These are phyloP conservation scores for Exophiala viscosa DNA, from an alignment of 2,329 filamentous ascomycete genomes.

Conservation along the genomic window DNA sequence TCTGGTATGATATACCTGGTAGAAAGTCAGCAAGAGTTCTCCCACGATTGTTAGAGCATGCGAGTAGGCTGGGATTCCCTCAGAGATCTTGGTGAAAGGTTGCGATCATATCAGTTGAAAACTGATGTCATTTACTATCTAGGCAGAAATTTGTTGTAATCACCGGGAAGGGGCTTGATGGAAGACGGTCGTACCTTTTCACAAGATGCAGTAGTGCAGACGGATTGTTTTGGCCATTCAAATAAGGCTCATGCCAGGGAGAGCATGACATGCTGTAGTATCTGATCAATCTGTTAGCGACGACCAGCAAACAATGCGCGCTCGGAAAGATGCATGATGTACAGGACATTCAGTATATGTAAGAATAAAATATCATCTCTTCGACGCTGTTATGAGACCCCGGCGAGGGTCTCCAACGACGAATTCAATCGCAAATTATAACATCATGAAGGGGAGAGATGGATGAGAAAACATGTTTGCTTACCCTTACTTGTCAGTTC, in stretches of 20 bases:
- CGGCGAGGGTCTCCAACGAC: slow-evolving; percentile 81
- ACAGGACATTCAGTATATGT: slow-evolving; percentile 82
- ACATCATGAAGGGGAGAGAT: slow-evolving; percentile 64
- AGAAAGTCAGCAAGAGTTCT: slow-evolving; percentile 9
- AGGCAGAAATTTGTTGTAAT: slow-evolving; percentile 61
- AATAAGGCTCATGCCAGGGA: not conserved
- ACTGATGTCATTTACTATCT: slow-evolving; percentile 61
- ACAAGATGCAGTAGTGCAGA: not conserved
- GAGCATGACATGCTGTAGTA: not conserved
- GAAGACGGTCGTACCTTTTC: slow-evolving; percentile 3
- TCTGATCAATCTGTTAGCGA: slow-evolving; percentile 5
- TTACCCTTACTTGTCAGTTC: slow-evolving; percentile 22
- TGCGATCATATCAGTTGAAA: slow-evolving; percentile 53
- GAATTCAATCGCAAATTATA: slow-evolving; percentile 99
- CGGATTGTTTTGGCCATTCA: not conserved
- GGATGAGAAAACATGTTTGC: slow-evolving; percentile 11
- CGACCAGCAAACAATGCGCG: not conserved
- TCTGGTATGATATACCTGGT: slow-evolving; percentile 5
- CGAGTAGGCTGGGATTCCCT: slow-evolving; percentile 39
- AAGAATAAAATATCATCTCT: slow-evolving; percentile 91
- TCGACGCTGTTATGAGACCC: slow-evolving; percentile 74
- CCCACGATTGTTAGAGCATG: not conserved
- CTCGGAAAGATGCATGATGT: not conserved
- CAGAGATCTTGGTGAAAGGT: slow-evolving; percentile 66
- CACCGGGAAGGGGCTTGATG: slow-evolving; percentile 49